Evolutionary conservation across 1,284 basidiomycete genomes (phyloP).

Genomic region (Athelia psychrophila): DNA sequence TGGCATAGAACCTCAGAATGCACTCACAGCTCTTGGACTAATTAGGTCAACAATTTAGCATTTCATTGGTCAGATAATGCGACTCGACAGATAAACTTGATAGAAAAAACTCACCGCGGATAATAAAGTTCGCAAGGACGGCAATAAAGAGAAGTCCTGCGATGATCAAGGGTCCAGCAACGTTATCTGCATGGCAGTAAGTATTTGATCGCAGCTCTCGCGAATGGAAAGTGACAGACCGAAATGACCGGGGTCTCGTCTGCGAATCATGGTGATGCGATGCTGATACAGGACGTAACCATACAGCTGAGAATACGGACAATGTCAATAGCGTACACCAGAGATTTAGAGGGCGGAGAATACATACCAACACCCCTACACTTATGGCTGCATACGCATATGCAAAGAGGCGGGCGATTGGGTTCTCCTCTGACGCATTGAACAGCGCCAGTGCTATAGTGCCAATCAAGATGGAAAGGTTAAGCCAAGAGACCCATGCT

Average conservation of each 20-base stretch:
- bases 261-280: conserved; percentile 88
- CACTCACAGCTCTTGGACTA: conserved; percentile 44
- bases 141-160: conserved; percentile 81
- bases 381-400: conserved; percentile 84
- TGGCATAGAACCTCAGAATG: not conserved
- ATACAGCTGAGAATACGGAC: conserved; percentile 62
- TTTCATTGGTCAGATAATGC: not conserved
- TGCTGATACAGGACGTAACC: conserved; percentile 87
- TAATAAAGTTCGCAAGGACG: conserved; percentile 83
- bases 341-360: not conserved
- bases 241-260: conserved; percentile 89
- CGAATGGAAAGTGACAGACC: conserved; percentile 46
- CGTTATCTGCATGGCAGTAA: conserved; percentile 55
- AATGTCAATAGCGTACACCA: not conserved
- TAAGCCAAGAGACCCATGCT: conserved; percentile 94
- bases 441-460: conserved; percentile 87
- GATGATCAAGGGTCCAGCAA: conserved; percentile 79
- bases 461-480: conserved; percentile 82
- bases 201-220: not conserved
- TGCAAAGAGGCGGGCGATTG: conserved; percentile 77
- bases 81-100: conserved; percentile 1
- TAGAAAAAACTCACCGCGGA: conserved; percentile 58
- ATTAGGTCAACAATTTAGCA: not conserved
- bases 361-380: conserved; percentile 56
- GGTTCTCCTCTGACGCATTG: conserved; percentile 75